Evolutionary conservation across 805 yeast species (phyloP).

Genomic region (Hanseniaspora lachancei): DNA sequence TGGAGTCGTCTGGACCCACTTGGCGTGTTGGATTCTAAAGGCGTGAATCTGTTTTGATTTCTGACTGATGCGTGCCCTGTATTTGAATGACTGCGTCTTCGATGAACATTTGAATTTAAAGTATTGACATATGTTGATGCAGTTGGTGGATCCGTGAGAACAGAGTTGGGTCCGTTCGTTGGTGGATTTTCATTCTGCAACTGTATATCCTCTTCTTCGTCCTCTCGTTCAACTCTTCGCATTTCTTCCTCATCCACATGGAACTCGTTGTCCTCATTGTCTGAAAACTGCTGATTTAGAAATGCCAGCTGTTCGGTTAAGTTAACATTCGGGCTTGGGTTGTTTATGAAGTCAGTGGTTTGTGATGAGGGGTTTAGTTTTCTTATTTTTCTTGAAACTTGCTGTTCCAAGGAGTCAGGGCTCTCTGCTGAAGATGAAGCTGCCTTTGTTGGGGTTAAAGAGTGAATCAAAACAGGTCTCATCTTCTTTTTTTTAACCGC

Average conservation of each 20-base stretch:
- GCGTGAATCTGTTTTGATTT: neutral
- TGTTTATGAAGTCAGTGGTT: neutral
- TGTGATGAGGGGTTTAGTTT: neutral
- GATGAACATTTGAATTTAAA: neutral
- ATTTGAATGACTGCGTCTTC: neutral
- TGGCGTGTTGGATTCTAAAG: neutral
- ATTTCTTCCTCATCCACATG: conserved; percentile 9
- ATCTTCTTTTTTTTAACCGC: conserved; percentile 3
- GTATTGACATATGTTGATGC: neutral
- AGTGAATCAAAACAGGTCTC: conserved; percentile 1
- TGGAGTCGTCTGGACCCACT: neutral
- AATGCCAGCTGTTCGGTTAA: conserved; percentile 6
- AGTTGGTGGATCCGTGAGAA: conserved; percentile 10
- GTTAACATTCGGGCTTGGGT: neutral
- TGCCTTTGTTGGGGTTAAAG: conserved; percentile 9
- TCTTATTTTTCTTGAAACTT: neutral
- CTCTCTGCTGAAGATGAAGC: neutral
- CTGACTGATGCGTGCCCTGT: neutral
- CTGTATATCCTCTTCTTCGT: conserved; percentile 21
- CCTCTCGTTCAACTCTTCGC: conserved; percentile 17
- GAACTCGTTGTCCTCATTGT: conserved; percentile 9
- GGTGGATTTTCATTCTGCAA: conserved; percentile 31
- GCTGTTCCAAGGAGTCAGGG: neutral
- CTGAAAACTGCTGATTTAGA: conserved; percentile 9
- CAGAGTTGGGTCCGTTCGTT: neutral